phyloP scores from a whole-genome alignment of 1,284 basidiomycete species.

The Cutaneotrichosporon cyanovorans region DNA sequence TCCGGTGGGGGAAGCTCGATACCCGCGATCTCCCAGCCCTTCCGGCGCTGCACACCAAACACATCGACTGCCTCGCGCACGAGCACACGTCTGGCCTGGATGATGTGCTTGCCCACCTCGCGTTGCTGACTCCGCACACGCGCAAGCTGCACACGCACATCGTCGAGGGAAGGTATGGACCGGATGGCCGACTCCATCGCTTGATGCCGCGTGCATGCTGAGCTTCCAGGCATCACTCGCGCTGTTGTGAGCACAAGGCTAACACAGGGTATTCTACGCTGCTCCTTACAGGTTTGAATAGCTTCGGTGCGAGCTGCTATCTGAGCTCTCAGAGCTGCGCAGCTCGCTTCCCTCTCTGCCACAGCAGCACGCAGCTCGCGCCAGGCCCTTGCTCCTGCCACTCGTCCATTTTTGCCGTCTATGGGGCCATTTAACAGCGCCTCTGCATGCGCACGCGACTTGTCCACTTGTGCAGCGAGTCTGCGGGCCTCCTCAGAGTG shows the following conservation, averaged over 20 bases:
- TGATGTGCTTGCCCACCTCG: conserved; percentile 21
- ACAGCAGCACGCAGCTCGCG: conserved; percentile 30
- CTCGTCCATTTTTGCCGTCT: background rate
- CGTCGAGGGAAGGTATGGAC: conserved; percentile 1
- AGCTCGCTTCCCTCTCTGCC: conserved; percentile 19
- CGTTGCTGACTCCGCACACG: conserved; percentile 18
- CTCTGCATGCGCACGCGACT: conserved; percentile 12
- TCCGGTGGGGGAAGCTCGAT: conserved; percentile 26
- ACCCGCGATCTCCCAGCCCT: conserved; percentile 35
- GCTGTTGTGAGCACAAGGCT: conserved; percentile 4
- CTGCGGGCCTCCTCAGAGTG: conserved; percentile 11
- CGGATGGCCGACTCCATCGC: conserved; percentile 5
- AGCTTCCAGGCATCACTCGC: background rate
- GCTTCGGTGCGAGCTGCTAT: conserved; percentile 1
- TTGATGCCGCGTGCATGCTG: conserved; percentile 1
- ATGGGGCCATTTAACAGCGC: conserved; percentile 11
- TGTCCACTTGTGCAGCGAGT: conserved; percentile 12
- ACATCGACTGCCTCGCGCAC: conserved; percentile 33
- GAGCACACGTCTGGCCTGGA: conserved; percentile 33
- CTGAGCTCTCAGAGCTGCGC: conserved; percentile 13
- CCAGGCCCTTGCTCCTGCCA: conserved; percentile 19
- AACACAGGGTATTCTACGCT: background rate
- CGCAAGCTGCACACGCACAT: conserved; percentile 9
- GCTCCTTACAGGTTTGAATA: conserved; percentile 1
- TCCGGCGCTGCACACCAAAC: conserved; percentile 26